Evolutionary conservation across 805 yeast species (phyloP), one percentile per base, ranked within the genome.

Genomic region (Candida adriatica): DNA sequence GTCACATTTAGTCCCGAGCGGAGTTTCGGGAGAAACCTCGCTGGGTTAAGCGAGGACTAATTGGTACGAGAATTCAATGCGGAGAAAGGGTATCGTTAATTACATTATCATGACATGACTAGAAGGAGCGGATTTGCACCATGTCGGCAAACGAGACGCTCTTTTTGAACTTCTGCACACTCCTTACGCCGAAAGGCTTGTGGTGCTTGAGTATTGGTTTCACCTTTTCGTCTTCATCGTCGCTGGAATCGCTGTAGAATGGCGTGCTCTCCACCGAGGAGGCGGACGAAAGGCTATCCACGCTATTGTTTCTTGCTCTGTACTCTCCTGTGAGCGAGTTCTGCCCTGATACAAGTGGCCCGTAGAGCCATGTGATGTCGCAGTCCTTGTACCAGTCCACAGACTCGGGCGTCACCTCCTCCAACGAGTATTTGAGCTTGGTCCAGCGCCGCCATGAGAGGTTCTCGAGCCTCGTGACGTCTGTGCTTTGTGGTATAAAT

Each of bases 371-470:
- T 1, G 96, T 86, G 16, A 90, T 90, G 51, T 90, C 98, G 46
- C 76, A 76, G 46, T 88, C 96, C 59, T 92, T 92, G 38, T 81
- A 75, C 98, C 98, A 90, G 58, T 92, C 88, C 33, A 90, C 79
- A 18, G 69, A 68, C 41, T 84, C 81, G 2, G 98, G 97, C 16
- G 86, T 70, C 8, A 86, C 75, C 9, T 74, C 64, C 18, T 62
- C 54, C 27, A 78, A 58, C 17, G 74, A 65, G 42, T 72, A 69
- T 44, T 80, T 71, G 31, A 83, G 68, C 58, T 88, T 87, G 10
- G 90, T 81, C 96, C 96, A 90, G 13, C 95, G 86, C 51, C 97
- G 70, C 96, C 96, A 90, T 30, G 84, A 69, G 11, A 95, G 90
- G 49, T 83, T 83, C 50, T 83, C 88, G 27, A 83, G 61, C 29